phyloP scores from a whole-genome alignment of 1,284 basidiomycete genomes.

The Prillingera fragicola region DNA sequence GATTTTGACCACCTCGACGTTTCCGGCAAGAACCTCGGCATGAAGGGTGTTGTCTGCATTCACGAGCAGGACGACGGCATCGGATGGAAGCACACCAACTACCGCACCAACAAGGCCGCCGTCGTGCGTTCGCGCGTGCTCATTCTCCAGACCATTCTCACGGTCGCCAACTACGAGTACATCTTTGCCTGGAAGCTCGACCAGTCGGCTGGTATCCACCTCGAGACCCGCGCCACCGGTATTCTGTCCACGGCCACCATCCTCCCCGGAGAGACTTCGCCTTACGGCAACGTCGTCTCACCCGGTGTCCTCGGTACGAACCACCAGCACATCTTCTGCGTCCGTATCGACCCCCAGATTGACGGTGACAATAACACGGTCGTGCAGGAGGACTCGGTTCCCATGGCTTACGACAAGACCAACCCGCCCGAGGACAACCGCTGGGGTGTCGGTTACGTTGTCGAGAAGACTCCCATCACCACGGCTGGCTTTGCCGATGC shows the following conservation, averaged over 20 bases:
- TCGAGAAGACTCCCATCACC: conserved; percentile 40
- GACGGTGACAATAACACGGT: conserved; percentile 47
- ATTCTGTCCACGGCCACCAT: conserved; percentile 48
- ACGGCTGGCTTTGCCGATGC: conserved; percentile 38
- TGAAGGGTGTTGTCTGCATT: conserved; percentile 45
- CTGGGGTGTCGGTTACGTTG: conserved; percentile 40
- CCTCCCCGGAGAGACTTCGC: conserved; percentile 42
- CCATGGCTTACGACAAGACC: conserved; percentile 35
- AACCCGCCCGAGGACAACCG: conserved; percentile 38
- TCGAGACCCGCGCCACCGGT: conserved; percentile 50
- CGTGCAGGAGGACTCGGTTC: conserved; percentile 44
- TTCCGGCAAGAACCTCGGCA: conserved; percentile 15
- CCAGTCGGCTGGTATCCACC: conserved; percentile 47
- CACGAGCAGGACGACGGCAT: conserved; percentile 50
- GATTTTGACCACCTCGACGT: conserved; percentile 39
- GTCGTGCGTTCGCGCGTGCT: conserved; percentile 46
- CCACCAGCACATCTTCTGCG: conserved; percentile 50
- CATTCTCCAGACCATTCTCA: conserved; percentile 48
- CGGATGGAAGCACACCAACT: conserved; percentile 50
- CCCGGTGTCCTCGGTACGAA: conserved; percentile 47
- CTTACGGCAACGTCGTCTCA: conserved; percentile 48
- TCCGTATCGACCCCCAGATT: conserved; percentile 42
- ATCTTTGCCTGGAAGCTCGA: conserved; percentile 48
- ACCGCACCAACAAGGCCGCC: conserved; percentile 38
- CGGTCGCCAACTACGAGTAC: conserved; percentile 44